These are phyloP conservation scores for Mycosphaerella arachidis DNA, from an alignment of 2,329 filamentous ascomycete genomes.

Conservation along the genomic window DNA sequence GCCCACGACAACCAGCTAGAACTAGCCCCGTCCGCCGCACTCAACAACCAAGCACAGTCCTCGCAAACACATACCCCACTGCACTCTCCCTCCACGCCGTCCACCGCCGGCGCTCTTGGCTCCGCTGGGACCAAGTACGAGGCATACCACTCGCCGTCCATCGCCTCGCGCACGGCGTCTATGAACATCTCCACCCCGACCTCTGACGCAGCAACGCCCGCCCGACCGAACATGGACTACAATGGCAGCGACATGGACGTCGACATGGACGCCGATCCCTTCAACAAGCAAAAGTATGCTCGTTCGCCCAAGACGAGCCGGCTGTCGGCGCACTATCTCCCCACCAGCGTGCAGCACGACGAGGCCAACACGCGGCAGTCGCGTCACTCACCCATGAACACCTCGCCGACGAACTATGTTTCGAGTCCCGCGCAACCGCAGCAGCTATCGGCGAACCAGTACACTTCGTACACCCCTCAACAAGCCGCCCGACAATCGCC, in stretches of 20 bases:
- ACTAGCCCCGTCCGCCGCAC: background rate
- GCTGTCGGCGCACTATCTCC: conserved; percentile 65
- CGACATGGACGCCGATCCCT: conserved; percentile 85
- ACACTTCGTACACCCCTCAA: conserved; percentile 35
- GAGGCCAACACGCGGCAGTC: conserved; percentile 73
- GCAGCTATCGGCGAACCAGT: conserved; percentile 21
- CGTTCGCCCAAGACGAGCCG: conserved; percentile 61
- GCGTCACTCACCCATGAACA: conserved; percentile 94
- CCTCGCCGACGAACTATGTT: conserved; percentile 69
- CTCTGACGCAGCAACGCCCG: conserved; percentile 5
- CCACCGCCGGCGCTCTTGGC: background rate
- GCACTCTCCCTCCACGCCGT: background rate
- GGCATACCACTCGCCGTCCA: conserved; percentile 15
- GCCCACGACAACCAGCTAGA: background rate
- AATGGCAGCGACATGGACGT: conserved; percentile 40
- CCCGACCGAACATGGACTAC: conserved; percentile 23
- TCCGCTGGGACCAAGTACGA: conserved; percentile 5
- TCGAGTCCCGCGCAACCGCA: conserved; percentile 51
- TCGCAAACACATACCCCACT: background rate
- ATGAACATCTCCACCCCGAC: conserved; percentile 19
- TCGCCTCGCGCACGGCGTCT: conserved; percentile 19
- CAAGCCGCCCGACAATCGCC: conserved; percentile 71
- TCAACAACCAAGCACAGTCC: background rate
- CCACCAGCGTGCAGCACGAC: conserved; percentile 23
- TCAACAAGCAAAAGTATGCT: conserved; percentile 81